Percentiles rank a stretch among this genome's conserved stretches.
Evolutionary conservation across 106 monocot species (phyloP).

Genomic region (Ottelia alismoides): DNA sequence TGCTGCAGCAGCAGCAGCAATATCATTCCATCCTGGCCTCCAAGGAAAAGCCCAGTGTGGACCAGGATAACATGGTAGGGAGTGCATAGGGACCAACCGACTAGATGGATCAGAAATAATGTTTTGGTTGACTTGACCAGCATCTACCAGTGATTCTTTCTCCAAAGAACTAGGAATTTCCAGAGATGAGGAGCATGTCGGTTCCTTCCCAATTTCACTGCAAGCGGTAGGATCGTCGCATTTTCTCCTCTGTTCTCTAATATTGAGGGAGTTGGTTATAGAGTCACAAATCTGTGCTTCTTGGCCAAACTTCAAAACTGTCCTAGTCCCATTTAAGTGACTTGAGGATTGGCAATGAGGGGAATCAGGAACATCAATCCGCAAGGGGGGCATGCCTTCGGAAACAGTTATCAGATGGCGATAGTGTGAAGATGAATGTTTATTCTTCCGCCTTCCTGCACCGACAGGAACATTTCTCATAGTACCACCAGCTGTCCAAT

Average conservation of each 20-base stretch:
- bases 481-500: conserved; percentile 97
- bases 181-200: conserved; percentile 38
- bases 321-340: conserved; percentile 25
- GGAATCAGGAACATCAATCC: conserved; percentile 23
- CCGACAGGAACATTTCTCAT: conserved; percentile 98
- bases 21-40: conserved; percentile 40
- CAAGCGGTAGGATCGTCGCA: conserved; percentile 1
- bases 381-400: conserved; percentile 22
- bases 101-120: conserved; percentile 17
- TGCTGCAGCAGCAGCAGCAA: conserved; percentile 26
- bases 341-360: conserved; percentile 16
- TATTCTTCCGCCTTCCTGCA: conserved; percentile 88
- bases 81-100: conserved; percentile 27
- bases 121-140: conserved; percentile 14
- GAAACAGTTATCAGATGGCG: conserved; percentile 24
- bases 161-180: conserved; percentile 20
- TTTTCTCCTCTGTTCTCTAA: conserved; percentile 33
- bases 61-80: conserved; percentile 40
- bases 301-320: conserved; percentile 42
- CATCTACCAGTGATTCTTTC: conserved; percentile 22
- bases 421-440: conserved; percentile 43
- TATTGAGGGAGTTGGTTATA: conserved; percentile 44
- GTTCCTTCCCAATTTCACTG: conserved; percentile 42
- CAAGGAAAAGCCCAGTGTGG: conserved; percentile 63
- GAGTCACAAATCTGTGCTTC: conserved; percentile 63